Base-by-base conservation (phyloP, 257 asterid genomes). In the Przewalskia tangutica region DNA sequence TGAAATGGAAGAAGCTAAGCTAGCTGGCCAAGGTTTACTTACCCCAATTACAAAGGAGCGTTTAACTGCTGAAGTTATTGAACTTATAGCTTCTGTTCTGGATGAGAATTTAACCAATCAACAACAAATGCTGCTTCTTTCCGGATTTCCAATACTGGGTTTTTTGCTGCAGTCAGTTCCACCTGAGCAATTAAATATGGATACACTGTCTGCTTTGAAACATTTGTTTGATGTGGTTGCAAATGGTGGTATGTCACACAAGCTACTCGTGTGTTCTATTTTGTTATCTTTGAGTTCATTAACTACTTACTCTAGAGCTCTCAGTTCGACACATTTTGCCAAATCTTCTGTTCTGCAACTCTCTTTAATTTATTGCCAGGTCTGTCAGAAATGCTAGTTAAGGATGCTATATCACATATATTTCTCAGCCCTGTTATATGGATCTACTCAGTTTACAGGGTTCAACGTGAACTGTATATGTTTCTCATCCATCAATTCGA, bases 21-120 rank as follows among this genome's bases (percentile, higher is more conserved):
- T 68, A 84, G 87, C 77, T 82, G 90, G 86, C 70, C 92, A 89
- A 84, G 85, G 67, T 81, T 82, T 87, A 86, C 90, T 86, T 13
- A 76, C 92, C 81, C 89, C 95, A 62, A 85, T 91, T 65, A 83
- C 88, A 56, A 88, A 86, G 85, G 94, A 89, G 84, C 85, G 89
- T 82, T 82, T 92, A 85, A 89, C 95, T 88, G 97, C 96, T 82
- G 95, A 94, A 87, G 88, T 92, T 71, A 87, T 94, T 82, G 92
- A 90, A 89, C 97, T 96, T 81, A 89, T 94, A 84, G 97, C 97
- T 82, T 93, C 99, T 68, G 93, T 87, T 82, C 86, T 94, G 91
- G 99, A 96, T 84, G 99, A 93, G 44, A 92, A 94, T 89, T 89
- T 92, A 83, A 97, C 99, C 86, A 94, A 96, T 88, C 99, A 96